Percentiles rank a stretch among this genome's conserved stretches.
These are phyloP conservation scores for Hyphodiscus hymeniophilus DNA, from an alignment of 495 filamentous ascomycete genomes.

Conservation along the genomic window DNA sequence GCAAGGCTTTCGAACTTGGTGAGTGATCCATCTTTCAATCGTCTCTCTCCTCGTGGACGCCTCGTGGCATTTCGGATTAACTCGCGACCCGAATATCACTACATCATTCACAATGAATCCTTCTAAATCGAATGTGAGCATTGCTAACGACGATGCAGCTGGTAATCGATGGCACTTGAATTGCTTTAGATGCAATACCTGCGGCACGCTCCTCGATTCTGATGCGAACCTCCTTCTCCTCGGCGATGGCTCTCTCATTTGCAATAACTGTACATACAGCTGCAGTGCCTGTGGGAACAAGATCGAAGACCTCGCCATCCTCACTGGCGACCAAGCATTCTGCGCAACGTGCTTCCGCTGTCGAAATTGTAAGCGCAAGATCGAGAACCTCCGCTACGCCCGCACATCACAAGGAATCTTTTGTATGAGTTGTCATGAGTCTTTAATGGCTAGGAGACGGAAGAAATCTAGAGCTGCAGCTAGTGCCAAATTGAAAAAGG, in stretches of 20 bases:
- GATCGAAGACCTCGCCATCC: conserved; percentile 96
- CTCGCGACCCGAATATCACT: too few relatives aligned
- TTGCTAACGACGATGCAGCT: conserved; percentile 44
- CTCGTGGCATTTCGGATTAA: too few relatives aligned
- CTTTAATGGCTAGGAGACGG: conserved; percentile 88
- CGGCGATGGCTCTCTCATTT: conserved; percentile 95
- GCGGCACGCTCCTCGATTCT: conserved; percentile 89
- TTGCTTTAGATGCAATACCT: conserved; percentile 98
- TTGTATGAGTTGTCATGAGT: conserved; percentile 99
- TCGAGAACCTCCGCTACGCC: conserved; percentile 97
- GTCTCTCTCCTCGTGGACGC: background rate
- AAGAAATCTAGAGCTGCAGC: conserved; percentile 71
- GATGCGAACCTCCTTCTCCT: conserved; percentile 96
- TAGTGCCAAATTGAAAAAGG: conserved; percentile 51
- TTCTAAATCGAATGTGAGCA: conserved; percentile 4
- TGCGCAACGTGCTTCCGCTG: conserved; percentile 96
- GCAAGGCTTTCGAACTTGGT: conserved; percentile 98
- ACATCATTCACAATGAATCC: background rate
- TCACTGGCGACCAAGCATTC: conserved; percentile 98
- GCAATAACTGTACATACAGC: conserved; percentile 99
- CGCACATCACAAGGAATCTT: conserved; percentile 97
- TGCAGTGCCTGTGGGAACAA: conserved; percentile 96
- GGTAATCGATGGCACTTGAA: conserved; percentile 99
- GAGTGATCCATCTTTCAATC: conserved; percentile 31
- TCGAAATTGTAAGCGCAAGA: conserved; percentile 96